These are phyloP conservation scores for Castanea mollissima DNA, from an alignment of 306 rosid genomes.

Conservation along the genomic window DNA sequence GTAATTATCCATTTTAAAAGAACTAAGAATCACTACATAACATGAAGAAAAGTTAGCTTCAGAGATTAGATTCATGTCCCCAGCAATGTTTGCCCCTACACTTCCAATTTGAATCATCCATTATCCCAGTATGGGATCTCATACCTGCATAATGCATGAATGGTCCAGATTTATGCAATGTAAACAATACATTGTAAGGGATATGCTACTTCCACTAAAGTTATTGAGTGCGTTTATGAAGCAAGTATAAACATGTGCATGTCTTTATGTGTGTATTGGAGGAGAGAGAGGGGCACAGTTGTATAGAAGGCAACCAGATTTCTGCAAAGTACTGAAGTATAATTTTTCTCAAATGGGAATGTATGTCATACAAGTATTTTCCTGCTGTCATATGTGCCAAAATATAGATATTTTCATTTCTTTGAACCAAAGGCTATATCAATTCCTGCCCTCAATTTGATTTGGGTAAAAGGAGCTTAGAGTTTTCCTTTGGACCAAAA, in stretches of 20 bases:
- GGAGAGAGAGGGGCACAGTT: background rate
- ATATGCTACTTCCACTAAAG: background rate
- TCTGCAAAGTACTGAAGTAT: background rate
- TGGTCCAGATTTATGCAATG: background rate
- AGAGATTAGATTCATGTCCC: background rate
- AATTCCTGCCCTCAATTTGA: background rate
- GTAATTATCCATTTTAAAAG: background rate
- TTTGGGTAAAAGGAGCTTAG: background rate
- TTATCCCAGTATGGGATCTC: background rate
- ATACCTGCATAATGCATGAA: background rate
- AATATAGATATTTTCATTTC: background rate
- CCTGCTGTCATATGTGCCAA: background rate
- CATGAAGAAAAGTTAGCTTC: background rate
- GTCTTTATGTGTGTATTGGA: background rate
- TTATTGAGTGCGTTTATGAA: background rate
- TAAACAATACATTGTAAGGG: background rate
- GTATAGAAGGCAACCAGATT: background rate
- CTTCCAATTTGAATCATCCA: background rate
- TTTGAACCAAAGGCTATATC: background rate
- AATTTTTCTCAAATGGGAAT: background rate
- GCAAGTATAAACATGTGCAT: background rate
- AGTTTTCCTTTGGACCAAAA: background rate
- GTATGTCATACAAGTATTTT: background rate
- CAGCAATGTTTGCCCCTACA: background rate
- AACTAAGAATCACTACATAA: background rate